Conservation (phyloP, 345 rosid genomes). For the Aethionema arabicum region DNA sequence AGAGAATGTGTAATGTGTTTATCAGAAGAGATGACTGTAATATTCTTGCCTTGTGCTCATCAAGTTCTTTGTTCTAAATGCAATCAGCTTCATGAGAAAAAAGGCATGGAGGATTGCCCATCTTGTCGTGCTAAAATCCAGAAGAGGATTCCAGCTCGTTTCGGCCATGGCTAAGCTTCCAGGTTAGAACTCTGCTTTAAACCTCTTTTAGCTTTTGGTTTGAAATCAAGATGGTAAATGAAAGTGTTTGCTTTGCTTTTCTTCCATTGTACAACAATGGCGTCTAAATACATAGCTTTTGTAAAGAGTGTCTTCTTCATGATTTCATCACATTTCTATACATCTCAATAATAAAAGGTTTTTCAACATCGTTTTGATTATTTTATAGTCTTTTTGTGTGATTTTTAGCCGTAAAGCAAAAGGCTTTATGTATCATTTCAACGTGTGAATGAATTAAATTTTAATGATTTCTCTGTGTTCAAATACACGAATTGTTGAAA, state of each 20-base stretch:
- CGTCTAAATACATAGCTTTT: conserved; percentile 32
- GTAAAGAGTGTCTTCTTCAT: conserved; percentile 35
- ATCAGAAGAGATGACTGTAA: conserved; percentile 54
- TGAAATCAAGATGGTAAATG: conserved; percentile 21
- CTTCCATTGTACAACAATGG: conserved; percentile 4
- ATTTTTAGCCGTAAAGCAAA: conserved; percentile 5
- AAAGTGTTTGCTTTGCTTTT: conserved; percentile 26
- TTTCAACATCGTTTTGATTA: background rate
- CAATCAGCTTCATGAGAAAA: conserved; percentile 51
- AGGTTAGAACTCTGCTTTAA: no score
- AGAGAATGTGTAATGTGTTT: conserved; percentile 95
- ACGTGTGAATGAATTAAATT: conserved; percentile 30
- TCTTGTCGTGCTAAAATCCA: conserved; percentile 53
- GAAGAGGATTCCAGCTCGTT: conserved; percentile 43
- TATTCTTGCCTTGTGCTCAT: conserved; percentile 67
- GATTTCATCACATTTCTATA: conserved; percentile 24
- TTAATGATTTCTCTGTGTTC: background rate
- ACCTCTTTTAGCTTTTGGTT: background rate
- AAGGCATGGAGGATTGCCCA: conserved; percentile 59
- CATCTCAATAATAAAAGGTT: conserved; percentile 31
- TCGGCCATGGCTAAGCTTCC: conserved; percentile 6
- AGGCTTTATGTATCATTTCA: conserved; percentile 24
- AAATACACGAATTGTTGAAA: conserved; percentile 9
- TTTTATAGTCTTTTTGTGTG: conserved; percentile 12
- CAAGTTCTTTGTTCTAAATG: conserved; percentile 51